These are phyloP conservation scores for Brassica carinata DNA, from an alignment of 345 rosid species.

Conservation along the genomic window DNA sequence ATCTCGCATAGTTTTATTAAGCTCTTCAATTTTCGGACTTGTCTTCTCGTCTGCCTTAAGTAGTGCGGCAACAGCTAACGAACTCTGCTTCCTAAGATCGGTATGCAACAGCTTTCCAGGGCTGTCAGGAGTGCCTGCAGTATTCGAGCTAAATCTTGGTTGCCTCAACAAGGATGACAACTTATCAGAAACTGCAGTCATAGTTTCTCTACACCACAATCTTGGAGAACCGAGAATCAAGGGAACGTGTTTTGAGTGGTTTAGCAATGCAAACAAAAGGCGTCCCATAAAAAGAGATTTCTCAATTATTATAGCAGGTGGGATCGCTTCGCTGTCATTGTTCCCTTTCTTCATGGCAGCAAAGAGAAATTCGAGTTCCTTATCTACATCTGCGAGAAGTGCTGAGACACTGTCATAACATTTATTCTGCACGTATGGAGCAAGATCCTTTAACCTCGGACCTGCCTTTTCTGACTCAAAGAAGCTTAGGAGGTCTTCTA, in stretches of 20 bases:
- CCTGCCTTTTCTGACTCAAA: constrained; percentile 92
- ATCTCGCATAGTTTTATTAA: constrained; percentile 58
- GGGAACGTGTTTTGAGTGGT: constrained; percentile 81
- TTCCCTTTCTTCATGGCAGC: constrained; percentile 51
- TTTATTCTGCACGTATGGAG: constrained; percentile 72
- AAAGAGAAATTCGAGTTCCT: constrained; percentile 64
- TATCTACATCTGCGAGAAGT: constrained; percentile 64
- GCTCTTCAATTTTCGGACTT: constrained; percentile 75
- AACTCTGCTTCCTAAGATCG: constrained; percentile 68
- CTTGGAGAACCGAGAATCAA: constrained; percentile 91
- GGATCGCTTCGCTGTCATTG: constrained; percentile 44
- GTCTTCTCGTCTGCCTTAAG: constrained; percentile 80
- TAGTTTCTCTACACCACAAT: constrained; percentile 76
- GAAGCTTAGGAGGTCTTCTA: constrained; percentile 85
- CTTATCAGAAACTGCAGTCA: constrained; percentile 65
- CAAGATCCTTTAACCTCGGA: constrained; percentile 77
- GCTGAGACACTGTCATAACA: constrained; percentile 77
- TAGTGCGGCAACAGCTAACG: constrained; percentile 77
- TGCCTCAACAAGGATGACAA: constrained; percentile 66
- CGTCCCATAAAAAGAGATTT: constrained; percentile 93
- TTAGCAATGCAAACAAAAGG: constrained; percentile 79
- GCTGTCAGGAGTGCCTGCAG: constrained; percentile 53
- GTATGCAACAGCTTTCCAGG: constrained; percentile 53
- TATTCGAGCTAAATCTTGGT: constrained; percentile 50
- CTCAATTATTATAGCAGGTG: constrained; percentile 71